These are phyloP conservation scores for Aspergillus taichungensis DNA, from an alignment of 495 filamentous ascomycete species.

Conservation along the genomic window DNA sequence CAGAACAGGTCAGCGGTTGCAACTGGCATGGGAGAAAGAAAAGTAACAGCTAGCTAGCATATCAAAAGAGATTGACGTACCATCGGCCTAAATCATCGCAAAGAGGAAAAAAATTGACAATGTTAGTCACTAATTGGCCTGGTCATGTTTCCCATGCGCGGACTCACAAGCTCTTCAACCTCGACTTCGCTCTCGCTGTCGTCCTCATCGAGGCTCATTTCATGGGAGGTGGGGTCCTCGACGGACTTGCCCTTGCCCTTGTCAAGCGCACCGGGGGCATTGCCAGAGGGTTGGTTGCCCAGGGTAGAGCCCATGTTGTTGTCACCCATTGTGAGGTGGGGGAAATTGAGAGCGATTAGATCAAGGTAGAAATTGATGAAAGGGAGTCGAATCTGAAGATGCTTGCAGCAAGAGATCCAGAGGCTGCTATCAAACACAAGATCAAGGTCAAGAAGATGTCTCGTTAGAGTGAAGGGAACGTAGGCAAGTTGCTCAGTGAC, in stretches of 20 bases:
- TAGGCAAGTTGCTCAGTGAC: not conserved
- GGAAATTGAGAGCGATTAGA: constrained; percentile 3
- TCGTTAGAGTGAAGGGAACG: constrained; percentile 2
- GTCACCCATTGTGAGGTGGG: constrained; percentile 29
- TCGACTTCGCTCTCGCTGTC: constrained; percentile 54
- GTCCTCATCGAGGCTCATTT: constrained; percentile 61
- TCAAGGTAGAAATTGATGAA: not conserved
- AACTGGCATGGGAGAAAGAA: no score
- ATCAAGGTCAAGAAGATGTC: not conserved
- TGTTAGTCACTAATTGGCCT: not conserved
- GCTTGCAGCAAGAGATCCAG: no score
- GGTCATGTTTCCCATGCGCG: not conserved
- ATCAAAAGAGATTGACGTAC: not conserved
- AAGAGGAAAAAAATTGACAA: not conserved
- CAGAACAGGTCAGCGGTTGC: not conserved
- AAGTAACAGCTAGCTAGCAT: not conserved
- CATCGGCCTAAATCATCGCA: constrained; percentile 31
- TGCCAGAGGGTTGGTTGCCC: constrained; percentile 23
- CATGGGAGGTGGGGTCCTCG: constrained; percentile 40
- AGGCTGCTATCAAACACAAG: not conserved
- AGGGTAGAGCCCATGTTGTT: constrained; percentile 20
- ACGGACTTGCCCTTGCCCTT: constrained; percentile 56
- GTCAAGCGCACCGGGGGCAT: constrained; percentile 27
- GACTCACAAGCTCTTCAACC: constrained; percentile 52
- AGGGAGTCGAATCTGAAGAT: not conserved